These are phyloP conservation scores for Phlebopus sp. DNA, from an alignment of 1,284 basidiomycete species.

Conservation along the genomic window DNA sequence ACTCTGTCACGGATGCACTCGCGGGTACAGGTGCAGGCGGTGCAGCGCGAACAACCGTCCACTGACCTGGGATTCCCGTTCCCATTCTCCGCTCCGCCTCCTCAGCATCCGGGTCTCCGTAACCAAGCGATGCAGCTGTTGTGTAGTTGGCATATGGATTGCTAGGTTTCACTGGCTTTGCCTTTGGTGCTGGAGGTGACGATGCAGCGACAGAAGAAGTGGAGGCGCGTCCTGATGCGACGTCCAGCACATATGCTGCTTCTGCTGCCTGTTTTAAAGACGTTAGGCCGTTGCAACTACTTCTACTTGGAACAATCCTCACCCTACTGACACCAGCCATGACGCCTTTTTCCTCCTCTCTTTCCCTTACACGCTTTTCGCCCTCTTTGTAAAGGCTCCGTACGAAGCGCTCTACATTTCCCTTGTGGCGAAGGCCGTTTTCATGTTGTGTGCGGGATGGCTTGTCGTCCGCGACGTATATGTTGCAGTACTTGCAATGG, in stretches of 20 bases:
- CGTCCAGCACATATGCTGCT: constrained; percentile 71
- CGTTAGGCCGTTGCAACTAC: constrained; percentile 1
- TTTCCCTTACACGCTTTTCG: constrained; percentile 83
- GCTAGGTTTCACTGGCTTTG: constrained; percentile 48
- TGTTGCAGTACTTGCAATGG: constrained; percentile 86
- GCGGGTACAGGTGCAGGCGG: constrained; percentile 8
- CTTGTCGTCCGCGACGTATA: constrained; percentile 90
- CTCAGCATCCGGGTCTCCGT: constrained; percentile 69
- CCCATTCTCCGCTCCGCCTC: constrained; percentile 57
- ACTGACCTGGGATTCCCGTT: constrained; percentile 79
- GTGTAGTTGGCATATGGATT: constrained; percentile 85
- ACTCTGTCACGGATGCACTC: constrained; percentile 6
- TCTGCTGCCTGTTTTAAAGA: constrained; percentile 56
- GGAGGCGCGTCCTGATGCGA: constrained; percentile 59
- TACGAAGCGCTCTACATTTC: constrained; percentile 90
- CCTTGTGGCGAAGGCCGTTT: constrained; percentile 90
- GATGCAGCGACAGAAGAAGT: constrained; percentile 14
- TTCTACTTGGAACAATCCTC: constrained; percentile 17
- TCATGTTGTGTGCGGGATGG: constrained; percentile 94
- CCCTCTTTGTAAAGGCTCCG: constrained; percentile 91
- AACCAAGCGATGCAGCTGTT: constrained; percentile 80
- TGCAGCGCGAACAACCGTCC: constrained; percentile 59
- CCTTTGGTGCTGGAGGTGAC: constrained; percentile 40
- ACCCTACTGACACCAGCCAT: constrained; percentile 86
- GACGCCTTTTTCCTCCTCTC: constrained; percentile 82